Base-by-base conservation (phyloP, 768 basidiomycete species). In the Grammothele lineata region DNA sequence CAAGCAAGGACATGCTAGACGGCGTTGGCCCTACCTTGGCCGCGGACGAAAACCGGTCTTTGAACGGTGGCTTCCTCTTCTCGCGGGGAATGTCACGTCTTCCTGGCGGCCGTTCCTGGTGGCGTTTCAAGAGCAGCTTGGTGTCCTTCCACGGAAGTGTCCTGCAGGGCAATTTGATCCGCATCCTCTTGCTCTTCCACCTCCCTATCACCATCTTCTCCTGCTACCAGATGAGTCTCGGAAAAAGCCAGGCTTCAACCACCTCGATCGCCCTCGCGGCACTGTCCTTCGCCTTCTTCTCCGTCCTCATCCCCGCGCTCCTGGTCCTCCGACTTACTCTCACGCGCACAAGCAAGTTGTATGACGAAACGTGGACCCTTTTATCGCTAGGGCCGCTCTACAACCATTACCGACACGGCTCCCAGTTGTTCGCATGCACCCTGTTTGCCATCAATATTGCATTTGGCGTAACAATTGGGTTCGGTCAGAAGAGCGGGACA, bases 191-290 rank as follows among this genome's bases (percentile, higher is more conserved):
- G 32, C 71, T 94, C 26, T 98, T 99, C 70, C 95, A 99, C 66
- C 80, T 97, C 17, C 95, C 95, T 6, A 77, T 98, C 48, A 95
- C 92, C 27, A 79, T 92, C 42, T 95, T 95, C 66, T 89, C 92
- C 3, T 83, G 80, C 51, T 97, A 92, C 65, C 85, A 93, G 60
- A 84, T 93, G 76, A 78, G 81, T 10, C 65, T 82, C 25, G 73
- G 77, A 15, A 70, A 69, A 6, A 62, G 71, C 3, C 65, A 72
- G 2, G 75, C 80, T 1, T 75, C 81, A 2, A 57, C 77, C 21
- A 68, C 78, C 4, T 83, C 88, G 21, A 76, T 87, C 41, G 81
- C 81, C 18, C 81, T 98, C 34, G 92, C 92, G 5, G 87, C 77
- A 5, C 59, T 97, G 40, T 83, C 89, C 0, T 92, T 98, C 59